A percentile compares a stretch with the other conserved stretches of the same genome.
phyloP scores from a whole-genome alignment of 2,329 filamentous ascomycete species.

The Colletotrichum higginsianum region DNA sequence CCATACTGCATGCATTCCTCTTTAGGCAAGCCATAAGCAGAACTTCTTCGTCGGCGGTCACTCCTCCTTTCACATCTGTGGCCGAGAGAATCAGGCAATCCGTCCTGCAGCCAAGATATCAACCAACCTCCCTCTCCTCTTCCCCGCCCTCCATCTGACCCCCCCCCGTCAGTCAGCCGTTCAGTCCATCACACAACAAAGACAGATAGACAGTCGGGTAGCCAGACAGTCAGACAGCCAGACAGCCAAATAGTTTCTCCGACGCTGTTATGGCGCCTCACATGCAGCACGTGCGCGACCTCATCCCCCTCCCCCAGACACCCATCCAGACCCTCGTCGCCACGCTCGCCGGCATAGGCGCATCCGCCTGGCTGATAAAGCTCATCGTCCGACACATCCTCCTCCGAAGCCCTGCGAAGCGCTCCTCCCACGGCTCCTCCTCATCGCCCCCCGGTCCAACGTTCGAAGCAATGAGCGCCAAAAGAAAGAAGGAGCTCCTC shows the following conservation, averaged over 20 bases:
- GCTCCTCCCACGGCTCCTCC: slow-evolving; percentile 27
- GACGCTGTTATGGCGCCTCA: slow-evolving; percentile 21
- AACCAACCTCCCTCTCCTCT: not conserved
- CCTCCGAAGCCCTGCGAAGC: slow-evolving; percentile 35
- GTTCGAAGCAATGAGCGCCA: slow-evolving; percentile 34
- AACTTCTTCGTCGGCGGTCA: slow-evolving; percentile 16
- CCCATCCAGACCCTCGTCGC: slow-evolving; percentile 34
- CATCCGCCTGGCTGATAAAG: slow-evolving; percentile 38
- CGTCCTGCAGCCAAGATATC: slow-evolving; percentile 1
- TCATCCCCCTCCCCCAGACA: slow-evolving; percentile 34
- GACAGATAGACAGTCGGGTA: not conserved
- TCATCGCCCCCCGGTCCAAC: slow-evolving; percentile 30
- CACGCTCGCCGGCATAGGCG: slow-evolving; percentile 34
- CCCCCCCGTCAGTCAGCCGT: not conserved
- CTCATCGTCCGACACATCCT: slow-evolving; percentile 40
- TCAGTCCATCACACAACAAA: not conserved
- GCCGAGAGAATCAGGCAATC: slow-evolving; percentile 12
- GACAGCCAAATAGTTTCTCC: not conserved
- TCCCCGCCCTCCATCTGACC: not conserved
- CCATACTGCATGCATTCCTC: not conserved
- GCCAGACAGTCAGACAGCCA: not conserved
- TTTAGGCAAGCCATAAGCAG: slow-evolving; percentile 4
- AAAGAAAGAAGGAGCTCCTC: slow-evolving; percentile 27
- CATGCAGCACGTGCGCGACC: slow-evolving; percentile 19
- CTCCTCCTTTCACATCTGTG: slow-evolving; percentile 16